Conservation (phyloP, 2,329 filamentous ascomycete species). For the Pseudophaeomoniella oleicola region DNA sequence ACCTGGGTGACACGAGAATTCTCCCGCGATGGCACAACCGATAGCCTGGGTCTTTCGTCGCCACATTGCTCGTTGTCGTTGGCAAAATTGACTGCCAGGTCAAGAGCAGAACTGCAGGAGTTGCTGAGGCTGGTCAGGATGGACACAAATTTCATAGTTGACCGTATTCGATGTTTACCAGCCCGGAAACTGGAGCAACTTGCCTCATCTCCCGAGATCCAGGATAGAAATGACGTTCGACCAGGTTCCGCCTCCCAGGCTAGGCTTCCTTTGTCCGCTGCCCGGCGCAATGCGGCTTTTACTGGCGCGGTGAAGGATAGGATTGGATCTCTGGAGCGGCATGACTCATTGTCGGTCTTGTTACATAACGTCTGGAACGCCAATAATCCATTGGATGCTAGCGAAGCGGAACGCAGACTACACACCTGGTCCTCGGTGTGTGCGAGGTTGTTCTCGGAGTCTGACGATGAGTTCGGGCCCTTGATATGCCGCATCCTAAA, state of each 20-base stretch:
- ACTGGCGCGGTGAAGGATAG: constrained; percentile 59
- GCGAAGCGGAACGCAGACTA: constrained; percentile 64
- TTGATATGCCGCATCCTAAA: constrained; percentile 75
- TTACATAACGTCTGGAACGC: constrained; percentile 84
- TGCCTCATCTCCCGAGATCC: constrained; percentile 60
- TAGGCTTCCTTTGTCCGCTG: constrained; percentile 22
- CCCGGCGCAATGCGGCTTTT: constrained; percentile 30
- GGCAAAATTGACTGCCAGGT: constrained; percentile 59
- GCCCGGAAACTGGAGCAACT: constrained; percentile 64
- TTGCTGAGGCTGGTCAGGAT: constrained; percentile 73
- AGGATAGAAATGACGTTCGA: constrained; percentile 44
- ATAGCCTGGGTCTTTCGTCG: neutral
- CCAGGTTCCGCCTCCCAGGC: neutral
- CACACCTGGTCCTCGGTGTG: constrained; percentile 82
- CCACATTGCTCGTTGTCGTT: constrained; percentile 18
- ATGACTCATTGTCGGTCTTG: constrained; percentile 71
- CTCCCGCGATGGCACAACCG: neutral
- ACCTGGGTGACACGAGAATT: neutral
- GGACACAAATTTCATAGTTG: constrained; percentile 76
- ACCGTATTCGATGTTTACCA: constrained; percentile 61
- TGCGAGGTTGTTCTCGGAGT: constrained; percentile 65
- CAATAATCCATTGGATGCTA: constrained; percentile 65
- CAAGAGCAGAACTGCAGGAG: constrained; percentile 59
- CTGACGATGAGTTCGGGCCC: constrained; percentile 61
- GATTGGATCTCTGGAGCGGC: constrained; percentile 74